Conservation (phyloP, 495 filamentous ascomycete species). For the Cudoniella acicularis region DNA sequence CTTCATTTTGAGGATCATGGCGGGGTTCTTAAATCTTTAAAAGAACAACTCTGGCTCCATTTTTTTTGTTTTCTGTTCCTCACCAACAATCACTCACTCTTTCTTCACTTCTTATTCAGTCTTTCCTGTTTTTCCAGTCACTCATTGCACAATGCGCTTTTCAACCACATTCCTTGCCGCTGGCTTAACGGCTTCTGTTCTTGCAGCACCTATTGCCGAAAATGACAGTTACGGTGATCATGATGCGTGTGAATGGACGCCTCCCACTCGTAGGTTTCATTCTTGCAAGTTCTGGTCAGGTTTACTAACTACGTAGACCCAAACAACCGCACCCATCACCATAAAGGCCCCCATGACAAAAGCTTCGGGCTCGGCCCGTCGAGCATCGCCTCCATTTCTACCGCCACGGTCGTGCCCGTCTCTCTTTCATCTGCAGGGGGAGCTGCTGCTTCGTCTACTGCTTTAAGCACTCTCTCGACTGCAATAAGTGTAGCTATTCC, state of each 20-base stretch:
- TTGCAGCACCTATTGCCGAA: conserved; percentile 15
- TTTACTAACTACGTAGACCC: too few relatives aligned
- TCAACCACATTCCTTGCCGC: conserved; percentile 13
- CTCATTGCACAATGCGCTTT: conserved; percentile 13
- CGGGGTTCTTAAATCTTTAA: not conserved
- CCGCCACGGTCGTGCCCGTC: not conserved
- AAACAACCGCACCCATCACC: too few relatives aligned
- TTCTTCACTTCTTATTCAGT: conserved; percentile 1
- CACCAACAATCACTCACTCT: conserved; percentile 5
- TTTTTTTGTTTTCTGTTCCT: not conserved
- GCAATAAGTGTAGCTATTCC: not conserved
- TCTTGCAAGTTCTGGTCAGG: too few relatives aligned
- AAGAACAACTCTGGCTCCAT: not conserved
- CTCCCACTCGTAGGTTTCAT: too few relatives aligned
- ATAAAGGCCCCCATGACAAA: too few relatives aligned
- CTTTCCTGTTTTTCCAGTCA: conserved; percentile 1
- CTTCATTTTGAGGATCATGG: not conserved
- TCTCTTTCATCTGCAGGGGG: not conserved
- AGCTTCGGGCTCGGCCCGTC: too few relatives aligned
- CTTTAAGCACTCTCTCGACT: not conserved
- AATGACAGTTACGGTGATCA: conserved; percentile 3
- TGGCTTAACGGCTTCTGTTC: conserved; percentile 10
- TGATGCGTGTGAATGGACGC: not conserved
- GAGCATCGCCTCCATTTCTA: not conserved
- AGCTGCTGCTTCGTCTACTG: not conserved